These are phyloP conservation scores for Aspergillus fischeri DNA, from an alignment of 2,329 filamentous ascomycete species.

Conservation along the genomic window DNA sequence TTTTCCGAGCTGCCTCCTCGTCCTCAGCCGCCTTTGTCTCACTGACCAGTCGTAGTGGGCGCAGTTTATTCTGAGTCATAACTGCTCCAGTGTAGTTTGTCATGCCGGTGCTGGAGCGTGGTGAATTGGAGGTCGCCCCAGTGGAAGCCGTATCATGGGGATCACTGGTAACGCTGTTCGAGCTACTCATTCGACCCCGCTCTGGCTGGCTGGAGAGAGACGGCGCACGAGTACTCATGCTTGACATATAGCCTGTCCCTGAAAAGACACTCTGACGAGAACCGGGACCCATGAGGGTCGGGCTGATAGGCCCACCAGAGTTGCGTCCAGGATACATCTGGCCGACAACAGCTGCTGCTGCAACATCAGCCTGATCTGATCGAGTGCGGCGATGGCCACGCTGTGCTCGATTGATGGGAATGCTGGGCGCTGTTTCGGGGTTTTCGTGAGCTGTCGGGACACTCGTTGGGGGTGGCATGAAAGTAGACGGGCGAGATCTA, in stretches of 20 bases:
- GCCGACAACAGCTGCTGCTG: constrained; percentile 69
- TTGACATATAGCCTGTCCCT: constrained; percentile 48
- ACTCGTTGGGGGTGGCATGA: constrained; percentile 35
- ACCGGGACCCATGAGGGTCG: constrained; percentile 42
- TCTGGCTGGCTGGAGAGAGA: constrained; percentile 46
- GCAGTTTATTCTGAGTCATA: constrained; percentile 66
- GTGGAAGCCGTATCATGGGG: constrained; percentile 43
- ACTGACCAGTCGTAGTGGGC: constrained; percentile 75
- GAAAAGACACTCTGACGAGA: constrained; percentile 40
- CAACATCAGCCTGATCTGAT: constrained; percentile 44
- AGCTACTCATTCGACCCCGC: constrained; percentile 59
- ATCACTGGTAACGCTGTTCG: constrained; percentile 55
- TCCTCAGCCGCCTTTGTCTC: constrained; percentile 39
- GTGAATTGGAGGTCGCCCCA: constrained; percentile 49
- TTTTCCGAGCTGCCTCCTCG: constrained; percentile 43
- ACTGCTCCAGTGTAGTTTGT: constrained; percentile 65
- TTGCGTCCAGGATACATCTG: constrained; percentile 78
- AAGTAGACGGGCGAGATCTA: constrained; percentile 46
- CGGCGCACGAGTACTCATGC: constrained; percentile 52
- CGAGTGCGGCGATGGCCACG: constrained; percentile 46
- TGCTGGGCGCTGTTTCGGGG: constrained; percentile 46
- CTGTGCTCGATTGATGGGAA: constrained; percentile 42
- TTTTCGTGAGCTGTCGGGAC: constrained; percentile 41
- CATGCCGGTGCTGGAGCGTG: constrained; percentile 62
- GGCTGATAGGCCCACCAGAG: constrained; percentile 52